phyloP scores from a whole-genome alignment of 164 flowering plant species.

The Litsea cubeba region DNA sequence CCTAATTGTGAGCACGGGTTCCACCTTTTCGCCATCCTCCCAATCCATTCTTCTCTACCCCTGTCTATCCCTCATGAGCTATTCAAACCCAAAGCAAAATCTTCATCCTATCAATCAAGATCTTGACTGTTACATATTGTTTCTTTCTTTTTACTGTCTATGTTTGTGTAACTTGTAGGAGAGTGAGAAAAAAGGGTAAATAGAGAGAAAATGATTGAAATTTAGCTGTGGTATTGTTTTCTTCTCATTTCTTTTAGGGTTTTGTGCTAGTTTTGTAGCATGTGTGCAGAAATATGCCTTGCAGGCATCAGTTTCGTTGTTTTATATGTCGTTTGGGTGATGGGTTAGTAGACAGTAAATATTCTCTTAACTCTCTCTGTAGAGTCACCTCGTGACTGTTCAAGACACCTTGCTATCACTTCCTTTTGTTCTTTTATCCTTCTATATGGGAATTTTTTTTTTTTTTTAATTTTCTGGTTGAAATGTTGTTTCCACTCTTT shows the following conservation, averaged over 20 bases:
- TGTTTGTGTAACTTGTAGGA: background rate
- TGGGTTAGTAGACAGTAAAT: constrained; percentile 28
- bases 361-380: constrained; percentile 19
- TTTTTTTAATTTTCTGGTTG: too few species aligned
- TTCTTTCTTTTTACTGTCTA: background rate
- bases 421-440: background rate
- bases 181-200: background rate
- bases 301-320: constrained; percentile 37
- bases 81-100: background rate
- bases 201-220: background rate
- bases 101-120: background rate
- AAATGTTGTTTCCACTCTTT: too few species aligned
- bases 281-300: constrained; percentile 26
- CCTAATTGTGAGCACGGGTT: constrained; percentile 4
- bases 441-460: too few species aligned
- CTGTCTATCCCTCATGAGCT: constrained; percentile 97
- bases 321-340: constrained; percentile 36
- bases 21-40: constrained; percentile 16
- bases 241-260: background rate
- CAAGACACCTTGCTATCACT: constrained; percentile 7
- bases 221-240: background rate
- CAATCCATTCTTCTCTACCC: constrained; percentile 52
- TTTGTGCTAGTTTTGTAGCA: constrained; percentile 12
- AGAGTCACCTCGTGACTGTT: constrained; percentile 39
- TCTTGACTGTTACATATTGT: background rate